Evolutionary conservation across 768 basidiomycete genomes (phyloP).

Genomic region (Suillus alpinus): DNA sequence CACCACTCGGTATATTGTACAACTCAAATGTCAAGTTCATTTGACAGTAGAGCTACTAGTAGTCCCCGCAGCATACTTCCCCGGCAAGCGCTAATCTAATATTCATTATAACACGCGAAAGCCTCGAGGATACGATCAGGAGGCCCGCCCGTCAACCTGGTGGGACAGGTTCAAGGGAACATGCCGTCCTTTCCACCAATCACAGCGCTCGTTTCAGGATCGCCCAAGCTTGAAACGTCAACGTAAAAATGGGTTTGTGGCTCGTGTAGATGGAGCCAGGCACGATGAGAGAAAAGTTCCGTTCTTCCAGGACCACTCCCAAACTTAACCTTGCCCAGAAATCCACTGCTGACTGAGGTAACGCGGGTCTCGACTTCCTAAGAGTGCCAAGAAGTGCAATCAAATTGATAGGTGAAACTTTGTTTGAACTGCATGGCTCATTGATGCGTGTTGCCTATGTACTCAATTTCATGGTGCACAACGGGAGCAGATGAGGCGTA

Average conservation of each 20-base stretch:
- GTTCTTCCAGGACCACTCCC: constrained; percentile 18
- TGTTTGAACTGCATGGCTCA: background rate
- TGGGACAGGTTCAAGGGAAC: background rate
- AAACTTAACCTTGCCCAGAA: constrained; percentile 33
- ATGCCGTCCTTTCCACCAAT: constrained; percentile 4
- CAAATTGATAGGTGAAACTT: background rate
- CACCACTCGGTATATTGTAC: no score
- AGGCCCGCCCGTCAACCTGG: constrained; percentile 13
- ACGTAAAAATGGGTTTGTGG: constrained; percentile 1
- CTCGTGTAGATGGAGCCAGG: background rate
- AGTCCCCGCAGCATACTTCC: background rate
- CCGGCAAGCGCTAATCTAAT: constrained; percentile 11
- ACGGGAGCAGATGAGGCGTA: background rate
- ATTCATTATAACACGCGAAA: constrained; percentile 24
- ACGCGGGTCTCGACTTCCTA: background rate
- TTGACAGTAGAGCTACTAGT: background rate
- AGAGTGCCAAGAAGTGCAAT: background rate
- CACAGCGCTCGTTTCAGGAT: background rate
- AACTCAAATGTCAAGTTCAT: no score
- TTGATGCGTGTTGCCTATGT: no score
- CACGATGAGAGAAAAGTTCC: constrained; percentile 24
- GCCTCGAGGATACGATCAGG: constrained; percentile 33
- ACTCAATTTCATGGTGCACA: no score
- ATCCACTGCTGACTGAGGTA: background rate
- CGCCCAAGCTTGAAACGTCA: background rate